Evolutionary conservation across 441 rosid genomes (phyloP).

Genomic region (Isatis lusitanica): DNA sequence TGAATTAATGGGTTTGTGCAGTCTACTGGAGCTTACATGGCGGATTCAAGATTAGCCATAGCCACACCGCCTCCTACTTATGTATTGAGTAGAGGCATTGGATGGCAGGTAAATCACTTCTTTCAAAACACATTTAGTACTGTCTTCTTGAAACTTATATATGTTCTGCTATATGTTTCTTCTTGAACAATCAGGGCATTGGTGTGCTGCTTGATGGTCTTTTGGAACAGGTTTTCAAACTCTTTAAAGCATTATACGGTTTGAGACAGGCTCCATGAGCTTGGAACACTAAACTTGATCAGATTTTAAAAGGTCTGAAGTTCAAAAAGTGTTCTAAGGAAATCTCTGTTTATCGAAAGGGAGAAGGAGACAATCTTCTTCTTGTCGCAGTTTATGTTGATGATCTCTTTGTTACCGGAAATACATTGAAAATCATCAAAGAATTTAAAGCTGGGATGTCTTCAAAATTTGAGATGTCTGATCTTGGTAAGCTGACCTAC

Average conservation of each 20-base stretch:
- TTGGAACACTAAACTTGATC: no score
- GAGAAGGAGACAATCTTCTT: no score
- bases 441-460: no score
- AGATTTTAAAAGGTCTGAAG: no score
- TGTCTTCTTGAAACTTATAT: neutral
- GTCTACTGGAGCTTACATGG: slow-evolving; percentile 78
- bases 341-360: no score
- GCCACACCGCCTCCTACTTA: slow-evolving; percentile 82
- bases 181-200: slow-evolving; percentile 55
- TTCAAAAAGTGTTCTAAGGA: no score
- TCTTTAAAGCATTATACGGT: no score
- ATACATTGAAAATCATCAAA: neutral
- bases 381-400: neutral
- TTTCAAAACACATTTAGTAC: neutral
- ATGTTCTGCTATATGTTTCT: neutral
- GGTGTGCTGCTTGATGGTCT: slow-evolving; percentile 75
- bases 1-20: slow-evolving; percentile 27
- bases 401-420: neutral
- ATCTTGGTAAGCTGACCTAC: neutral
- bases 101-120: slow-evolving; percentile 62
- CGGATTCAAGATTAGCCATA: slow-evolving; percentile 75
- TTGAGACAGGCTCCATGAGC: no score
- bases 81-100: slow-evolving; percentile 73
- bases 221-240: slow-evolving; percentile 74
- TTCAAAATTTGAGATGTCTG: no score